A percentile compares a stretch with the other conserved stretches of the same genome.
These are phyloP conservation scores for Lichina pygmaea DNA, from an alignment of 495 filamentous ascomycete genomes.

Conservation along the genomic window DNA sequence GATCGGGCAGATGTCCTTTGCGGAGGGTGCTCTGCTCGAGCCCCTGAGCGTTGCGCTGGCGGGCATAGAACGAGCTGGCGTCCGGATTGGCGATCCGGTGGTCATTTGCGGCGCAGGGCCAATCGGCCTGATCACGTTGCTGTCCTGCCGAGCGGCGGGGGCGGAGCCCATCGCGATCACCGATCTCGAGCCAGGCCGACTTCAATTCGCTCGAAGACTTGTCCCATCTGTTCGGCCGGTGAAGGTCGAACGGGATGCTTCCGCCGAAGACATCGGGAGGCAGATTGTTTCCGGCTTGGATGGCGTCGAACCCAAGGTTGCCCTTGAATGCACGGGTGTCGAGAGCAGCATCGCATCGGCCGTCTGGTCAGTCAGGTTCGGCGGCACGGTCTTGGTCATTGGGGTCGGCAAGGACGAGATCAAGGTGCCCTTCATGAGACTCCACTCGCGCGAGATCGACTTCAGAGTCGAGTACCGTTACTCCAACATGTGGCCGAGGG, in stretches of 20 bases:
- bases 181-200: constrained; percentile 25
- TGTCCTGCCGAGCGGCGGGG: constrained; percentile 27
- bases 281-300: constrained; percentile 25
- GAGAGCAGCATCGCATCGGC: constrained; percentile 31
- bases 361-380: constrained; percentile 21
- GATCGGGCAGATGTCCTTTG: constrained; percentile 14
- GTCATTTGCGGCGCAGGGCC: constrained; percentile 22
- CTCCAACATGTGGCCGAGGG: constrained; percentile 81
- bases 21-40: constrained; percentile 22
- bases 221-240: constrained; percentile 27
- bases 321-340: constrained; percentile 37
- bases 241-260: constrained; percentile 17
- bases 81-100: constrained; percentile 13
- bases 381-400: constrained; percentile 33
- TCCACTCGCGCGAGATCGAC: constrained; percentile 74
- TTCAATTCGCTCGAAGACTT: constrained; percentile 30
- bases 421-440: constrained; percentile 42
- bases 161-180: constrained; percentile 37
- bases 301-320: constrained; percentile 20
- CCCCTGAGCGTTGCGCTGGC: constrained; percentile 21
- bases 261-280: constrained; percentile 22
- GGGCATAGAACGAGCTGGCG: constrained; percentile 14
- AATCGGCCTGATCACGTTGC: constrained; percentile 22
- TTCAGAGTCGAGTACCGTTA: constrained; percentile 92
- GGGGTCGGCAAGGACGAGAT: constrained; percentile 31